Base-by-base conservation (phyloP, 148 eudicot species). In the Amaranthus hypochondriacus region DNA sequence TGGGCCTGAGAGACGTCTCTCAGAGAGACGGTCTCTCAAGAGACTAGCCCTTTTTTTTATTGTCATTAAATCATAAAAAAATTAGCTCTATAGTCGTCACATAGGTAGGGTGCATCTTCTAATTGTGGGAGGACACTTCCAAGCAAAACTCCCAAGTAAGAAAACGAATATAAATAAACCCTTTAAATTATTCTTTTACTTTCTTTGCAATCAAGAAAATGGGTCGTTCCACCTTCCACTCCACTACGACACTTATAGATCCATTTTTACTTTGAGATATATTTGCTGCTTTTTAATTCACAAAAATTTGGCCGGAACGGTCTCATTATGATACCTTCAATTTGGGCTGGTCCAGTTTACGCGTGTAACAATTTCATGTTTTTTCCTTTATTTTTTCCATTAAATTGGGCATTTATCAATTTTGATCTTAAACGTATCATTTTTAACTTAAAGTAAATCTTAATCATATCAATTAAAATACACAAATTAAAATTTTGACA, bases 221-320 rank as follows among this genome's bases (percentile, higher is more conserved):
- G 79, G 69, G 62, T 64, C 76, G 69, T 70, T 62, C 53, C 54
- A 9, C 6, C 50, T 5, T 15, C n/a, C 3, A 18, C 9, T 1
- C 69, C n/a, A 4, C 6, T 12, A 9, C 44, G 7, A 56, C 70
- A 70, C 61, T 12, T 74, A 78, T 44, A 62, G 68, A 78, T 73
- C 73, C 74, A 56, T 5, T 44, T 43, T 5, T 60, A 56, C 55
- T 39, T 63, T 52, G 39, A 0, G 39, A 28, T 28, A 28, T 28
- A 28, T 0, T 28, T 28, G 39, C 2, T 28, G 39, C 1, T 28
- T 28, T 28, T 28, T 28, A 28, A 28, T 28, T 28, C 39, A 0
- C 39, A 28, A 28, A 28, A 28, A 28, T 2, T 28, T 28, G 39
- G 39, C 2, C 2, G 2, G 39, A 2, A 28, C 2, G 39, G 39